Percentiles rank a stretch among this genome's conserved stretches.
Evolutionary conservation across 768 basidiomycete species (phyloP).

Genomic region (Lactarius deliciosus): DNA sequence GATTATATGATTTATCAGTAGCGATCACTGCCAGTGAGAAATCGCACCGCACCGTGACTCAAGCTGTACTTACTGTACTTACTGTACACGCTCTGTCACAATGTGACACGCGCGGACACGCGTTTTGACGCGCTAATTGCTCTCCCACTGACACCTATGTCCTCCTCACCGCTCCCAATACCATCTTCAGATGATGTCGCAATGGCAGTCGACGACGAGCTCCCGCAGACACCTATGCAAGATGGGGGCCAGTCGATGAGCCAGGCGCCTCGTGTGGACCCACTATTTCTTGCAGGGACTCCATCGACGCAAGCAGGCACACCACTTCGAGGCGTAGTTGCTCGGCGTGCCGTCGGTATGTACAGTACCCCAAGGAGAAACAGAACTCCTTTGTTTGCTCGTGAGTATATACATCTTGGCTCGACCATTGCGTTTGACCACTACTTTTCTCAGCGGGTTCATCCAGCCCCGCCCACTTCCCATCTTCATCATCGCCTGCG

Average conservation of each 20-base stretch:
- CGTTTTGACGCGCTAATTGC: constrained; percentile 22
- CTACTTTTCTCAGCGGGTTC: constrained; percentile 20
- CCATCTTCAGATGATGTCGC: constrained; percentile 28
- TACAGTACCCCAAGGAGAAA: constrained; percentile 29
- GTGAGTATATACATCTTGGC: constrained; percentile 11
- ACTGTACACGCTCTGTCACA: constrained; percentile 24
- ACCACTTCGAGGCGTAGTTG: constrained; percentile 22
- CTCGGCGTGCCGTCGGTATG: constrained; percentile 27
- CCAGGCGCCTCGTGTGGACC: constrained; percentile 24
- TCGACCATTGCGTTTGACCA: background rate
- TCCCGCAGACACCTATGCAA: constrained; percentile 22
- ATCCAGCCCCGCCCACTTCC: constrained; percentile 37
- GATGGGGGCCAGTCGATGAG: constrained; percentile 40
- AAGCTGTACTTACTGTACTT: no score
- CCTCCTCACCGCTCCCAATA: constrained; percentile 28
- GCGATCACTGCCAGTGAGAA: no score
- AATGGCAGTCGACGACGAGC: constrained; percentile 24
- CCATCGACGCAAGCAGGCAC: constrained; percentile 28
- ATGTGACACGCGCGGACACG: constrained; percentile 23
- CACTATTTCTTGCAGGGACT: constrained; percentile 27
- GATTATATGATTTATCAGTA: no score
- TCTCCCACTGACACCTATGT: constrained; percentile 23
- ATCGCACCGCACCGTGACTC: no score
- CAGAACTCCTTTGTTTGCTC: constrained; percentile 26
- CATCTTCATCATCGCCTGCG: constrained; percentile 33